These are phyloP conservation scores for Pleurotus tuber-regium DNA, from an alignment of 768 basidiomycete genomes.

Conservation along the genomic window DNA sequence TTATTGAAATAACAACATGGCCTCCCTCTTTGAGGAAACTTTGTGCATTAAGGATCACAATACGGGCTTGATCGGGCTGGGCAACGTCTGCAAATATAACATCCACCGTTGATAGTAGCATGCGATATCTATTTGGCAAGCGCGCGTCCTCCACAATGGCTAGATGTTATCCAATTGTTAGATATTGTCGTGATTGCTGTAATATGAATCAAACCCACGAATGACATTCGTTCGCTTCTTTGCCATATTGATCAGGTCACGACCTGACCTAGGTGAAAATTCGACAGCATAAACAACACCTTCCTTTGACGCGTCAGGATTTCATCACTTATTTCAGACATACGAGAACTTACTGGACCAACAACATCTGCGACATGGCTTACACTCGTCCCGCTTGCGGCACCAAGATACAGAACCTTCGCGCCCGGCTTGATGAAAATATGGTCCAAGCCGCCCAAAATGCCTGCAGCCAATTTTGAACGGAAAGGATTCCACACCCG, in stretches of 20 bases:
- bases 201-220: constrained; percentile 51
- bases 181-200: constrained; percentile 4
- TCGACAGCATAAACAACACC: constrained; percentile 98
- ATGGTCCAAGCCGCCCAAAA: constrained; percentile 90
- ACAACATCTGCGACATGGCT: constrained; percentile 99
- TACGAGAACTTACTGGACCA: constrained; percentile 68
- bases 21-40: constrained; percentile 95
- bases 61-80: constrained; percentile 98
- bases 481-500: constrained; percentile 99
- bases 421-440: constrained; percentile 92
- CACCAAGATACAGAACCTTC: constrained; percentile 97
- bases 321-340: constrained; percentile 9
- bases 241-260: constrained; percentile 98
- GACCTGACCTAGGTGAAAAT: constrained; percentile 94
- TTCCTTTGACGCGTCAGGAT: constrained; percentile 49
- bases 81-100: constrained; percentile 98
- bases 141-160: constrained; percentile 98
- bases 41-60: constrained; percentile 89
- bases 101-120: constrained; percentile 93
- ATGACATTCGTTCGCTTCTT: constrained; percentile 99
- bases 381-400: constrained; percentile 96
- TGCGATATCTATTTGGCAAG: constrained; percentile 93
- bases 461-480: constrained; percentile 94
- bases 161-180: constrained; percentile 23
- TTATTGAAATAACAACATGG: constrained; percentile 94